Evolutionary conservation across 2,329 filamentous ascomycete species (phyloP), one percentile per base, ranked within the genome.

Genomic region (Aspergillus pseudonomiae): DNA sequence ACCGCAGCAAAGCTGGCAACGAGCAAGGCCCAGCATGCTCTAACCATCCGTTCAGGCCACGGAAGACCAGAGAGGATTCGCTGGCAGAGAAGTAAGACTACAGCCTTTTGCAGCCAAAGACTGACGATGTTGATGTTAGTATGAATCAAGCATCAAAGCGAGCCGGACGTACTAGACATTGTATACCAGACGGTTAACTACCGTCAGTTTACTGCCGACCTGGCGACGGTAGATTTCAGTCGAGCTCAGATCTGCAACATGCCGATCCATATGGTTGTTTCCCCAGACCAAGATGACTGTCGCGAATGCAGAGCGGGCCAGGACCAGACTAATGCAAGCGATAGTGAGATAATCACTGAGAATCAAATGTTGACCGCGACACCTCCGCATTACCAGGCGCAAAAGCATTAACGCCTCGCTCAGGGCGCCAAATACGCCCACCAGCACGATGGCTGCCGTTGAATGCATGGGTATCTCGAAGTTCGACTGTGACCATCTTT

Each of bases 261-360:
- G 52, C 3, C 41, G 43, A 3, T 32, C 10, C 53, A 64, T 52
- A 12, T 64, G 58, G 26, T 59, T 60, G 43, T 61, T 63, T 6
- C 58, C 56, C 58, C 60, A 48, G 24, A 59, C 30, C 39, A 65
- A 24, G 24, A 63, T 57, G 16, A 63, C 57, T 3, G 46, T 57
- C 26, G 41, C 61, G 12, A 65, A 39, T 7, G 58, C 59, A 2
- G 57, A 32, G n/a, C 61, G 59, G 6, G 58, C 36, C 7, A 65
- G 34, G 5, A 65, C 41, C 14, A 61, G 50, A 5, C 63, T 12
- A 9, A 65, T 55, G 55, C 60, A 63, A 21, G 62, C 36, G 14
- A 67, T 57, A 4, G 65, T 67, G 32, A 65, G 53, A 21, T 65
- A 63, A 45, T 67, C 65, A 54, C 63, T 63, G 6, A 63, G 48